These are phyloP conservation scores for Sporisorium iseilematis-ciliati DNA, from an alignment of 1,284 basidiomycete genomes.

Conservation along the genomic window DNA sequence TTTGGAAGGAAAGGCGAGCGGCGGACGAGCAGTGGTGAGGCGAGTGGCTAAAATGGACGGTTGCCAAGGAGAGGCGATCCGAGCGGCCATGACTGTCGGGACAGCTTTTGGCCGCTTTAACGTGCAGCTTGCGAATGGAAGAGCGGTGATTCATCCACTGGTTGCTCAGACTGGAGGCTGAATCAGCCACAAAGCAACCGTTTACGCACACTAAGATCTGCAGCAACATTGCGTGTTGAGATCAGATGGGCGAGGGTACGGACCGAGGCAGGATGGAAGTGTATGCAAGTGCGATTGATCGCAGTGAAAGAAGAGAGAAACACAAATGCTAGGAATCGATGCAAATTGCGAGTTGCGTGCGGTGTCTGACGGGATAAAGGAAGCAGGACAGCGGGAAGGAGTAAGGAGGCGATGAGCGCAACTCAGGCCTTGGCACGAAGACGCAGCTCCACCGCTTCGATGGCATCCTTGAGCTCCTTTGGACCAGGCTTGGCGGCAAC, in stretches of 20 bases:
- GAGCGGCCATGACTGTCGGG: not conserved
- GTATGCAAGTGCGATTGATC: slow-evolving; percentile 3
- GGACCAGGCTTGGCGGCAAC: slow-evolving; percentile 62
- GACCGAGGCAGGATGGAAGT: not conserved
- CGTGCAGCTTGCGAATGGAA: too few species aligned
- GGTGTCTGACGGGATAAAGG: not conserved
- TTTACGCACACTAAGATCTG: not conserved
- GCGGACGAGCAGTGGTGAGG: too few species aligned
- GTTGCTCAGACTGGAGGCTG: slow-evolving; percentile 1
- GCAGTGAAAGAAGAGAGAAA: not conserved
- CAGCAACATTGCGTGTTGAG: not conserved
- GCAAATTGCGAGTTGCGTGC: not conserved
- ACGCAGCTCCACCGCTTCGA: slow-evolving; percentile 53
- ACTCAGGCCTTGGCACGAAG: slow-evolving; percentile 22
- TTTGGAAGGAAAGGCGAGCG: too few species aligned
- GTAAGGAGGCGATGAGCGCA: not conserved
- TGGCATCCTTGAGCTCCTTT: slow-evolving; percentile 60
- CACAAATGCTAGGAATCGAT: not conserved
- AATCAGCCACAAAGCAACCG: not conserved
- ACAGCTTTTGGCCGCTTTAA: slow-evolving; percentile 4
- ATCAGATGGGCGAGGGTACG: not conserved
- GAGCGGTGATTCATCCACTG: not conserved
- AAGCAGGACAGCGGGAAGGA: not conserved
- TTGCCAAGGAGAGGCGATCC: too few species aligned
- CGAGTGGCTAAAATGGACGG: too few species aligned